These are phyloP conservation scores for Sonneratia alba DNA, from an alignment of 345 rosid species.

Conservation along the genomic window DNA sequence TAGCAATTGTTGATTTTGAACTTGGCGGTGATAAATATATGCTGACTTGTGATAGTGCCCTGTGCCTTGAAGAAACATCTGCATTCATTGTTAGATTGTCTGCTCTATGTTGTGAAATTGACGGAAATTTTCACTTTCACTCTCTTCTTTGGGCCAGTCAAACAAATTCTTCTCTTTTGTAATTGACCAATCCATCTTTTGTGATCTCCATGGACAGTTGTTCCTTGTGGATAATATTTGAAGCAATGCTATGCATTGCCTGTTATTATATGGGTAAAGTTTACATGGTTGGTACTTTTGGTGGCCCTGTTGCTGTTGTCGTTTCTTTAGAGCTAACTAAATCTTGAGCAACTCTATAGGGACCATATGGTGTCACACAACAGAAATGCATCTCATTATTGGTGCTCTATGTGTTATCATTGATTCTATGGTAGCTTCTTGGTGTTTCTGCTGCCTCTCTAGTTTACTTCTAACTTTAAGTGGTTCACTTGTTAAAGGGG, in stretches of 20 bases:
- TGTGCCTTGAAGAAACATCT: not conserved
- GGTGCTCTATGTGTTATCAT: not conserved
- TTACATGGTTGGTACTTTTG: not conserved
- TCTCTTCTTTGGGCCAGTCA: not conserved
- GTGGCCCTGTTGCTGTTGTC: not conserved
- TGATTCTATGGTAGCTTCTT: not conserved
- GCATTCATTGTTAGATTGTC: not conserved
- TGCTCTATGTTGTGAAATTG: not conserved
- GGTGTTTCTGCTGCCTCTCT: not conserved
- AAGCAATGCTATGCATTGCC: not conserved
- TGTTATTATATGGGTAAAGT: not conserved
- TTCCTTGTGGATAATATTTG: not conserved
- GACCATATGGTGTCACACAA: not conserved
- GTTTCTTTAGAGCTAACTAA: not conserved
- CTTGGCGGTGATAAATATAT: not conserved
- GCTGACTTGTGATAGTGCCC: not conserved
- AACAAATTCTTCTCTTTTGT: not conserved
- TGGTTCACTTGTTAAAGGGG: conserved; percentile 37
- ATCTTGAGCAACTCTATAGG: not conserved
- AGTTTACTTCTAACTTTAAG: not conserved
- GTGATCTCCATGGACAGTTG: not conserved
- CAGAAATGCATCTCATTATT: not conserved
- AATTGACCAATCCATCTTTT: not conserved
- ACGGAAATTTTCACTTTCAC: not conserved
- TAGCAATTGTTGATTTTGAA: not conserved